Evolutionary conservation across 139 green algal genomes (phyloP), one percentile per base, ranked within the genome.

Genomic region (Auxenochlorella pyrenoidosa): DNA sequence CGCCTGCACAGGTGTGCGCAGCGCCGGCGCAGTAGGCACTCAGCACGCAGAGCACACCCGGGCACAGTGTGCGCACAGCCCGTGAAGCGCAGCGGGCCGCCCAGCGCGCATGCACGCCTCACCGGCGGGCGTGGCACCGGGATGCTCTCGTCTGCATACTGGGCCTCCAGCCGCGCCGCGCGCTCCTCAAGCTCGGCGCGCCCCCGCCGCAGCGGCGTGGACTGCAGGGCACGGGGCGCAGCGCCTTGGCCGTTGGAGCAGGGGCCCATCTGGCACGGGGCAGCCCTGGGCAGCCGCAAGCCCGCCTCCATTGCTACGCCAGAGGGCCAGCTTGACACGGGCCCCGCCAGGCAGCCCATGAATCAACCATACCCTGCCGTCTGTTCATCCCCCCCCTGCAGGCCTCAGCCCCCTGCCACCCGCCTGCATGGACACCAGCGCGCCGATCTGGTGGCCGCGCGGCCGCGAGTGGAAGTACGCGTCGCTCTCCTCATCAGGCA

Each of bases 401-500:
- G 10, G 18, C 70, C n/a, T 15, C 70, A 34, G 3, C 34, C 34
- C 10, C 10, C 34, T 26, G 12, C 70, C 54, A 5, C 78, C 13
- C n/a, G 19, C 78, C 91, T 98, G 96, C 44, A 90, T 79, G 79
- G 92, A 96, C 32, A 95, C 94, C 84, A 93, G 94, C 3, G 96
- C 96, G 3, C 95, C 95, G 32, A 97, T 91, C 86, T 94, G 92
- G 76, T 86, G 93, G 63, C 91, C 92, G 10, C 93, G 89, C 2
- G 96, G 96, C n/a, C 96, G 88, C 44, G 78, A 94, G 88, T 94
- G 68, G 84, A 96, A 99, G 93, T 99, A 99, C 22, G 89, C 90
- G n/a, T 95, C 90, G 41, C 89, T 94, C 79, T 99, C 96, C 26
- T 73, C 89, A 34, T 93, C 86, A 0, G 93, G 77, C 19, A 99